phyloP scores from a whole-genome alignment of 2,329 filamentous ascomycete genomes.

The Lojkania enalia region DNA sequence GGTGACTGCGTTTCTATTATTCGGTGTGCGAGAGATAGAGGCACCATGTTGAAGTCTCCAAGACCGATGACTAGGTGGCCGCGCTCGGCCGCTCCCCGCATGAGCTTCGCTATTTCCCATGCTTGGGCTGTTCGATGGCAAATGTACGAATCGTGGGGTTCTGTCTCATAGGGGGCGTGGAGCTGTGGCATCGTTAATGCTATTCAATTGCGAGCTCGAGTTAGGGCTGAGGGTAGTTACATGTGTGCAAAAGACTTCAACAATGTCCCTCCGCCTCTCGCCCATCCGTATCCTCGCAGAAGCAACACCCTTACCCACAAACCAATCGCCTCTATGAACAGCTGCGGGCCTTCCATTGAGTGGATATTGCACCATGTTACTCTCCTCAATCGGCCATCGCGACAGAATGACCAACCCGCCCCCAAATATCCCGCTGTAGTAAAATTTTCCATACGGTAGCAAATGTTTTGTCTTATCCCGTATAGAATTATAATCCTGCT shows the following conservation, averaged over 20 bases:
- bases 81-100: conserved; percentile 76
- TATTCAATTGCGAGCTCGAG: conserved; percentile 23
- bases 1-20: conserved; percentile 78
- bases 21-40: conserved; percentile 78
- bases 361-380: conserved; percentile 82
- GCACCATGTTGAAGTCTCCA: conserved; percentile 98
- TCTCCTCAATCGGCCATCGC: conserved; percentile 89
- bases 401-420: conserved; percentile 87
- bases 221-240: conserved; percentile 47
- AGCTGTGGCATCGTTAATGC: conserved; percentile 54
- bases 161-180: conserved; percentile 84
- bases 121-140: conserved; percentile 90
- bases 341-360: conserved; percentile 91
- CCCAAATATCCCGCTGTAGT: conserved; percentile 85
- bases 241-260: conserved; percentile 94
- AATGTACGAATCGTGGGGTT: conserved; percentile 80
- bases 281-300: conserved; percentile 78
- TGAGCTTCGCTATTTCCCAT: conserved; percentile 91
- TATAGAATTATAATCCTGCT: conserved; percentile 79
- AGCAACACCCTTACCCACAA: conserved; percentile 91
- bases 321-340: conserved; percentile 95
- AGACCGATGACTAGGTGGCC: conserved; percentile 83
- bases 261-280: conserved; percentile 63
- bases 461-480: conserved; percentile 71
- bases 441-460: conserved; percentile 91